Base-by-base conservation (phyloP, 2,329 filamentous ascomycete genomes). In the Neophaeococcomyces mojaviensis region DNA sequence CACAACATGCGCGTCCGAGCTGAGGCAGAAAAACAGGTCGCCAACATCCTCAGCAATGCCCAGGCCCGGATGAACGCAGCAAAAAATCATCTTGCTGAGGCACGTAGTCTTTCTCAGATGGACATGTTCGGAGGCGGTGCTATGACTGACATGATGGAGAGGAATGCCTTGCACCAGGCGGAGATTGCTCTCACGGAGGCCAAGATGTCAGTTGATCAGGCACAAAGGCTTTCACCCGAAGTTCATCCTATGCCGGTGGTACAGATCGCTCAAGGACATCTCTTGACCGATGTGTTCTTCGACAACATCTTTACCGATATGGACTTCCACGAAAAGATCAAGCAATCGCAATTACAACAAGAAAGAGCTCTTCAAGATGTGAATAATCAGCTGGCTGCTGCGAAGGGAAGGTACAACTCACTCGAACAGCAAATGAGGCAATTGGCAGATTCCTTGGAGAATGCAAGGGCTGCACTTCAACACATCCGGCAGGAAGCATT, bases 261-360 rank as follows among this genome's bases (percentile, higher is more conserved):
- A 16, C 59, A 59, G 16, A 69, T 77, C 38, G 67, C 69, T 0
- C 64, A 69, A 33, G 70, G 71, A 0, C 65, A 59, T 44, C 63
- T 75, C 12, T 65, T 77, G 58, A 64, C 63, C 6, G 73, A 78
- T 49, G 64, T 78, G 2, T 63, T 77, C n/a, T 77, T 77, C 52
- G 72, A 78, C 54, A 77, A 76, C 40, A 68, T 76, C 47, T 73
- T 74, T 54, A 68, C 65, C 7, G 74, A 78, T 47, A 68, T 72
- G 63, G 65, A 66, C 2, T 75, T 77, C 58, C 72, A 73, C 49
- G 64, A 73, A 10, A 68, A 74, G 58, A 72, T 79, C 49, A 69
- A 73, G 54, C 18, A 24, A 30, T 22, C 22, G 26, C 37, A 35
- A 16, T n/a, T 13, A 13, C 37, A 35, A 20, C 10, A 19, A 5